Evolutionary conservation across 2,329 filamentous ascomycete genomes (phyloP).

Genomic region (Coleophoma eucalyptorum): DNA sequence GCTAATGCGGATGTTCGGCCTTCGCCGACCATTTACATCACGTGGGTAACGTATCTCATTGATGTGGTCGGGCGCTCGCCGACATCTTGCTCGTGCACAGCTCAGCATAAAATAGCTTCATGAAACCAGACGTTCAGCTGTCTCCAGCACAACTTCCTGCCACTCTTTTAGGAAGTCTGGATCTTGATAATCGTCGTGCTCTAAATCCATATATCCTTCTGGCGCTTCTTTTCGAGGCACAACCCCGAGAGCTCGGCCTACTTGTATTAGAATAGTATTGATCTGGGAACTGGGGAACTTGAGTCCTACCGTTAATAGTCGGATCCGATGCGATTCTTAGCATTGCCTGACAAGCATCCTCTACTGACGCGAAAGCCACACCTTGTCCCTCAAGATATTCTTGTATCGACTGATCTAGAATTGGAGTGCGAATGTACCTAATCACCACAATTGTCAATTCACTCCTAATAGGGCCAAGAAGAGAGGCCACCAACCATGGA

Average conservation of each 20-base stretch:
- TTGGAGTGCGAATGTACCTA: not conserved
- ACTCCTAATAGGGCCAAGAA: not conserved
- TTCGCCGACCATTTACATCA: too few relatives aligned
- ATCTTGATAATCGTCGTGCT: not conserved
- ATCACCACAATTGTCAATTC: not conserved
- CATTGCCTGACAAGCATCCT: conserved; percentile 29
- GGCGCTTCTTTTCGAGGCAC: not conserved
- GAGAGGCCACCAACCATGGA: conserved; percentile 32
- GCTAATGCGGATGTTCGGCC: too few relatives aligned
- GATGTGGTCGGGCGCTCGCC: too few relatives aligned
- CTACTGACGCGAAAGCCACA: not conserved
- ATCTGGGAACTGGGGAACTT: not conserved
- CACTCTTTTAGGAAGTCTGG: not conserved
- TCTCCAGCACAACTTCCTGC: conserved; percentile 1
- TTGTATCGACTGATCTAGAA: not conserved
- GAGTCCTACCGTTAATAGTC: conserved; percentile 23
- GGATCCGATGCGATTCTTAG: conserved; percentile 29
- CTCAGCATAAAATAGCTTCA: too few relatives aligned
- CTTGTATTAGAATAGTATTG: conserved; percentile 2
- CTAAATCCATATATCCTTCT: not conserved
- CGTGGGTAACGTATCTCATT: too few relatives aligned
- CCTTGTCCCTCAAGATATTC: not conserved
- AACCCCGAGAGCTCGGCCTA: not conserved
- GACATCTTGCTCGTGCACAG: too few relatives aligned
- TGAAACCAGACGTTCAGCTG: too few relatives aligned